Base-by-base conservation (phyloP, 208 protist genomes). In the Angomonas ambiguus region DNA sequence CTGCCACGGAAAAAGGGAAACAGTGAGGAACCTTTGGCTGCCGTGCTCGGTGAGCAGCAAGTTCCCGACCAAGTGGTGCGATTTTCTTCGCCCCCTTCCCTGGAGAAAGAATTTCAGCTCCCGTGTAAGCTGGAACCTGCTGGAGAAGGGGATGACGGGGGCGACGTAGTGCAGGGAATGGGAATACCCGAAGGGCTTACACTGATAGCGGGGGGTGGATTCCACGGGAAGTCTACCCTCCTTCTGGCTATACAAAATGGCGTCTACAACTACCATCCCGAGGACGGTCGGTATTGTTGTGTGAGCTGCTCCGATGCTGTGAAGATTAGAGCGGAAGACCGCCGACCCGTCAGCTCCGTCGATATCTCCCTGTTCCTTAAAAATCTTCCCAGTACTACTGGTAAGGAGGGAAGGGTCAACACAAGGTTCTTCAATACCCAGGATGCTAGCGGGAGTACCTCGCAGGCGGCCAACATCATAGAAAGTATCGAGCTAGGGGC, bases 141-240 rank as follows among this genome's bases (percentile, higher is more conserved):
- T 16, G 16, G 38, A 45, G 11, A 8, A 24, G 16, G 18, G 20
- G 18, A 53, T 8, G 16, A 20, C 35, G 74, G 69, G 10, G 76
- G 72, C 3, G 38, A 42, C 0, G 51, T 28, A 3, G 63, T 98
- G 1, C 72, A 61, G 20, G 96, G 97, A 8, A 97, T 98, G 85
- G 93, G 83, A 16, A 77, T 99, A 8, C 92, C 78, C 11, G 69
- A 60, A 16, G 97, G 97, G 6, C 77, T 99, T 24, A 98, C 95
- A 1, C 80, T 98, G 10, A 97, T 99, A 32, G 93, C 96, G 0
- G 97, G 97, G 34, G 95, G 95, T 8, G 95, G 93, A n/a, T 98
- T 97, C 67, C 93, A 98, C 71, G 93, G 94, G 16, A 98, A 99
- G 87, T 96, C 89, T 0, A 99, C 97, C 10, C 74, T 99, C 38